Base-by-base conservation (phyloP, 2,329 filamentous ascomycete genomes). In the Xylaria sp. region DNA sequence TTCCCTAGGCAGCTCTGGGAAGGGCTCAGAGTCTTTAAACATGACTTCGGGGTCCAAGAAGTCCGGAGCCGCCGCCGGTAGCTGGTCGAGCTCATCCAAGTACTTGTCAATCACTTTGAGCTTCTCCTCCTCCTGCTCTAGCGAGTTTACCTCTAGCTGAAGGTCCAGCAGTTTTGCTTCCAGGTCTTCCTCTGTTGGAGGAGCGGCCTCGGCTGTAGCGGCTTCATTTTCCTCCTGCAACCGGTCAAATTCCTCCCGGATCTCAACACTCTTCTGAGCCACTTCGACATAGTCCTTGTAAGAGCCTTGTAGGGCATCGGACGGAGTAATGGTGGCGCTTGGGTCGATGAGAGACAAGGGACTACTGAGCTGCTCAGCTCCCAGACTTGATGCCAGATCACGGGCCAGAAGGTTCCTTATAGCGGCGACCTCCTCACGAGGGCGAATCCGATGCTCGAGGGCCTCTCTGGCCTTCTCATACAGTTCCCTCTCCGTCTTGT, bases 211-310 rank as follows among this genome's bases (percentile, higher is more conserved):
- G 49, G 61, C 46, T 34, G 50, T 56, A 46, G 44, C 24, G 41
- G 55, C 52, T 57, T 60, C 50, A 52, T 64, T 66, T 39, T 71
- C 59, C n/a, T 70, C 64, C 7, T 69, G 68, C 17, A 74, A 62
- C 22, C 69, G 66, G 17, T 75, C 70, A 57, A 82, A 82, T 44
- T 81, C 76, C 37, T 72, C 71, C 18, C 75, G 75, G 1, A 83
- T 82, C 46, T 77, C 75, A 16, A 79, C 57, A 61, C 86, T 84
- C 17, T 75, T 76, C 52, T 74, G 73, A 5, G 85, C 65, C 1
- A 80, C 82, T 43, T 79, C 77, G 24, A 86, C 64, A 58, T 85
- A 88, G 29, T 82, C 78, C 60, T 73, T 76, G 45, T 83, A 79
- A 16, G 79, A 64, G 1, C 81, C 83, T 29, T 73, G 75, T 0